These are phyloP conservation scores for Pyrenophora tritici-repentis DNA, from an alignment of 2,329 filamentous ascomycete species.

Conservation along the genomic window DNA sequence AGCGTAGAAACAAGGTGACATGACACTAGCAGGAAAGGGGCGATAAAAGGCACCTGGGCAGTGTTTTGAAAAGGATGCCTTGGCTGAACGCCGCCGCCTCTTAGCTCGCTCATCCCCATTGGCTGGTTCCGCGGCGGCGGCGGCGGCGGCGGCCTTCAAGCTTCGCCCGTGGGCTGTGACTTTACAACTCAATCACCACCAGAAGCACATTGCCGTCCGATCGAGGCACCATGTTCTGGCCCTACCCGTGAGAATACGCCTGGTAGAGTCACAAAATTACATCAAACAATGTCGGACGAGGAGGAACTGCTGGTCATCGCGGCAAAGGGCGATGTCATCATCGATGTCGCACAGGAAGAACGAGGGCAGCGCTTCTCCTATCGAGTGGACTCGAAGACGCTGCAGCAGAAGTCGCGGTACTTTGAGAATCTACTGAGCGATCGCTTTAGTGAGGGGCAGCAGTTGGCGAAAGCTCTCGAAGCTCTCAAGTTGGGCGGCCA, in stretches of 20 bases:
- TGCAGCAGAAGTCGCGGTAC: conserved; percentile 69
- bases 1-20: not conserved
- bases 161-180: conserved; percentile 16
- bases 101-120: conserved; percentile 6
- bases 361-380: conserved; percentile 62
- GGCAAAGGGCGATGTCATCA: conserved; percentile 65
- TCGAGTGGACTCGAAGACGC: conserved; percentile 61
- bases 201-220: conserved; percentile 17
- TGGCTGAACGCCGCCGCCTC: conserved; percentile 4
- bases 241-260: conserved; percentile 52
- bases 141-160: conserved; percentile 1
- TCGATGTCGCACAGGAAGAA: conserved; percentile 69
- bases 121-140: not conserved
- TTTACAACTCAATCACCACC: conserved; percentile 6
- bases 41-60: not conserved
- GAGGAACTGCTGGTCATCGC: conserved; percentile 57
- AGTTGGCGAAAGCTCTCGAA: conserved; percentile 59
- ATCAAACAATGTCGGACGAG: conserved; percentile 31
- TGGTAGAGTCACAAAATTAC: conserved; percentile 7
- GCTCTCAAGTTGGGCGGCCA: conserved; percentile 54
- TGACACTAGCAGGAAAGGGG: too few relatives aligned
- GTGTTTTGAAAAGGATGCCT: not conserved
- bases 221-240: conserved; percentile 54
- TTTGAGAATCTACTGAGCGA: conserved; percentile 70
- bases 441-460: conserved; percentile 66